These are phyloP conservation scores for Yamadazyma diospyri DNA, from an alignment of 1,139 yeast genomes.

Conservation along the genomic window DNA sequence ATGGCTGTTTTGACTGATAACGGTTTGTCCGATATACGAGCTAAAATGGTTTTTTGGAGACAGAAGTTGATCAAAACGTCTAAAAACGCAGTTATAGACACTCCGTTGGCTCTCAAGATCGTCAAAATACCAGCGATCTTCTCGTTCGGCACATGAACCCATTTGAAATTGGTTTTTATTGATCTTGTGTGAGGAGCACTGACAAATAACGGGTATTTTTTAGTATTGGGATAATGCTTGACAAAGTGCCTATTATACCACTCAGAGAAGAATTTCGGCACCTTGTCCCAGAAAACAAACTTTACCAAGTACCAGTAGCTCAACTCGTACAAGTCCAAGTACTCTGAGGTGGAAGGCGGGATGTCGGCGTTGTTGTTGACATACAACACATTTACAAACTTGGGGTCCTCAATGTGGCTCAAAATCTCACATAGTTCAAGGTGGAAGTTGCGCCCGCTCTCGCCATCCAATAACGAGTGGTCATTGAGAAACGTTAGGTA, in stretches of 20 bases:
- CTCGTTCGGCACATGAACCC: constrained; percentile 14
- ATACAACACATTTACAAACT: neutral
- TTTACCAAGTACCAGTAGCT: neutral
- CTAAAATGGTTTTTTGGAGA: constrained; percentile 20
- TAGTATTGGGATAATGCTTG: constrained; percentile 13
- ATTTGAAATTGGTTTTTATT: constrained; percentile 13
- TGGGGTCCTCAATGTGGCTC: constrained; percentile 3
- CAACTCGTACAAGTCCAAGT: constrained; percentile 1
- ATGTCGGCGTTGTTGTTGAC: too few relatives aligned
- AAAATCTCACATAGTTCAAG: constrained; percentile 14
- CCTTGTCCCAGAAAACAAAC: neutral
- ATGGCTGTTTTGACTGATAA: constrained; percentile 15
- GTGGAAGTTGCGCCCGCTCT: constrained; percentile 30
- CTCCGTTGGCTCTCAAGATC: constrained; percentile 14
- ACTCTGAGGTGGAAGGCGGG: neutral
- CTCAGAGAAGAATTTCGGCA: constrained; percentile 6
- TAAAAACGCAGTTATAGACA: constrained; percentile 28
- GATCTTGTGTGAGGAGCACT: constrained; percentile 12
- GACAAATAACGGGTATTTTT: constrained; percentile 17
- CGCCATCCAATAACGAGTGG: constrained; percentile 37
- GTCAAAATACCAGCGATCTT: constrained; percentile 12
- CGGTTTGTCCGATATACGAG: constrained; percentile 6
- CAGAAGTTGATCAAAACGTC: constrained; percentile 17
- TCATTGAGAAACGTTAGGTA: constrained; percentile 27
- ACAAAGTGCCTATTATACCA: constrained; percentile 5